Conservation (phyloP, 208 protist genomes). For the Leishmania arabica region DNA sequence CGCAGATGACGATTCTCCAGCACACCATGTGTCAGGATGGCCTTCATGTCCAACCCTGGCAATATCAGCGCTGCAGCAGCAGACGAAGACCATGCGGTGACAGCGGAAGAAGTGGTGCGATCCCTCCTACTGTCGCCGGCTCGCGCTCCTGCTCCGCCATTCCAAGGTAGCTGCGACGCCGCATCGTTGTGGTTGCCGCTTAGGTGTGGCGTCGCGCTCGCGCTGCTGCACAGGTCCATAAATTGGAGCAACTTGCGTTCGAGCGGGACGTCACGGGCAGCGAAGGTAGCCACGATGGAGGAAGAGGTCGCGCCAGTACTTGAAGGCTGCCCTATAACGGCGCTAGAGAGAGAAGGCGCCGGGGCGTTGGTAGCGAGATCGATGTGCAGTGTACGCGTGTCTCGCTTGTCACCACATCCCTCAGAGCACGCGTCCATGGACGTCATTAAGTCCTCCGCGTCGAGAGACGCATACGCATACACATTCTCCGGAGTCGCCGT, state of each 20-base stretch:
- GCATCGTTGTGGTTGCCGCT: neutral
- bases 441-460: slow-evolving; percentile 16
- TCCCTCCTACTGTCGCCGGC: neutral
- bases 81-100: slow-evolving; percentile 14
- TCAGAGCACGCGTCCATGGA: slow-evolving; percentile 3
- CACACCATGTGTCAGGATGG: slow-evolving; percentile 42
- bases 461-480: slow-evolving; percentile 15
- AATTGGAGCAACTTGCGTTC: slow-evolving; percentile 25
- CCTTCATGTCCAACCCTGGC: slow-evolving; percentile 66
- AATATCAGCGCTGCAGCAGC: slow-evolving; percentile 46
- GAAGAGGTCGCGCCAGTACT: neutral
- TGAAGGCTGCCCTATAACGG: neutral
- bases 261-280: slow-evolving; percentile 15
- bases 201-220: neutral
- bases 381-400: neutral
- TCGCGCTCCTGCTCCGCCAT: neutral
- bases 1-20: slow-evolving; percentile 36
- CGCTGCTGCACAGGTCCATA: slow-evolving; percentile 11
- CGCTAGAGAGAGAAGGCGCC: neutral
- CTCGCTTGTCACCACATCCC: neutral
- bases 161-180: neutral
- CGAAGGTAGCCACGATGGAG: slow-evolving; percentile 1
- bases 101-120: neutral
- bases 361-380: neutral
- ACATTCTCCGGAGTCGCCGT: slow-evolving; percentile 4